These are phyloP conservation scores for Hymenotorrendiella dingleyae DNA, from an alignment of 2,329 filamentous ascomycete species.

Conservation along the genomic window DNA sequence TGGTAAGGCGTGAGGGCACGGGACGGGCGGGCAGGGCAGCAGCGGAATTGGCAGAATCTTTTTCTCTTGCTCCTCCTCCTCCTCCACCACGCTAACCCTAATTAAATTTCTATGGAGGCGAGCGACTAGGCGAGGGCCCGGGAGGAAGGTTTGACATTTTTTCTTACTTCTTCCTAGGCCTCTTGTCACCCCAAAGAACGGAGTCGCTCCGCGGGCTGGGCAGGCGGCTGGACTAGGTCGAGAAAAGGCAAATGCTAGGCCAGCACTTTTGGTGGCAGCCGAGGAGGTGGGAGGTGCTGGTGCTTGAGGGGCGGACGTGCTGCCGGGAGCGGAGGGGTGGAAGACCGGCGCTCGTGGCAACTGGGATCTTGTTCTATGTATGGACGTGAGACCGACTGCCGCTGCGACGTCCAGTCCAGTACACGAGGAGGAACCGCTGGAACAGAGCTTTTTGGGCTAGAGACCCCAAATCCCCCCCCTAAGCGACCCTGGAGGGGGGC, in stretches of 20 bases:
- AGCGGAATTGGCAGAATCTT: too few relatives aligned
- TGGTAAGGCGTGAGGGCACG: background rate
- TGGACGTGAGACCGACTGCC: background rate
- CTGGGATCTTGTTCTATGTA: background rate
- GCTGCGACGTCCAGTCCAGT: too few relatives aligned
- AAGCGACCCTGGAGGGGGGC: too few relatives aligned
- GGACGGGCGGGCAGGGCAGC: background rate
- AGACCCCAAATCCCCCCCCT: too few relatives aligned
- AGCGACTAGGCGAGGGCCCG: background rate
- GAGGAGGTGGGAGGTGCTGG: too few relatives aligned
- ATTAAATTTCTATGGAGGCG: background rate
- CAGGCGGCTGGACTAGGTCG: background rate
- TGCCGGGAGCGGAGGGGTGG: background rate
- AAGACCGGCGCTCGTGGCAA: background rate
- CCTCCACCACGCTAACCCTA: too few relatives aligned
- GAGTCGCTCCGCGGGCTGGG: too few relatives aligned
- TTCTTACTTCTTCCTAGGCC: too few relatives aligned
- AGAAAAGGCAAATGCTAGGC: background rate
- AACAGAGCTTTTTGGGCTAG: background rate
- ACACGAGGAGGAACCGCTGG: background rate
- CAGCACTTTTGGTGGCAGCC: too few relatives aligned
- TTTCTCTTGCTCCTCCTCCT: too few relatives aligned
- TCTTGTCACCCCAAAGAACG: too few relatives aligned
- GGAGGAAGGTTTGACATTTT: too few relatives aligned
- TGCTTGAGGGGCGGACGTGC: background rate